Conservation (phyloP, 345 rosid species). For the Microcos paniculata region DNA sequence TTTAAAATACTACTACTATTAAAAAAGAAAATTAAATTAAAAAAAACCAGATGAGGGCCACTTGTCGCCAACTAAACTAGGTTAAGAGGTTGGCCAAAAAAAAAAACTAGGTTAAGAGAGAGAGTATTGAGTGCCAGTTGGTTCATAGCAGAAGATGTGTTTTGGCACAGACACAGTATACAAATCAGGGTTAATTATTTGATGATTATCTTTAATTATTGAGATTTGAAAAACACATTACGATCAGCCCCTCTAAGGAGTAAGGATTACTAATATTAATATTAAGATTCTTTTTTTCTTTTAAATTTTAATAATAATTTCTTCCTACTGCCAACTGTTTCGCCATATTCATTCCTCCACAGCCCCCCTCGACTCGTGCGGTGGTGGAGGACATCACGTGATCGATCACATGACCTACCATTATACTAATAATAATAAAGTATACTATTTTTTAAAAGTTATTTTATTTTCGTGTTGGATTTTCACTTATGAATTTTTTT, state of each 20-base stretch:
- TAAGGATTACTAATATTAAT: too few species aligned
- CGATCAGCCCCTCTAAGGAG: slow-evolving; percentile 11
- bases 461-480: too few species aligned
- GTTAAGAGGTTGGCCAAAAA: neutral
- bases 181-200: slow-evolving; percentile 11
- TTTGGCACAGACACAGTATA: neutral
- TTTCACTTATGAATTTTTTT: too few species aligned
- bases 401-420: neutral
- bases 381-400: neutral
- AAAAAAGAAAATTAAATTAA: neutral
- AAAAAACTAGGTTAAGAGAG: neutral
- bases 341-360: neutral
- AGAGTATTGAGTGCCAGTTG: slow-evolving; percentile 9
- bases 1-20: too few species aligned
- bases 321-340: neutral
- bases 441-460: too few species aligned
- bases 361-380: neutral
- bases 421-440: too few species aligned
- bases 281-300: neutral
- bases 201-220: slow-evolving; percentile 18
- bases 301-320: neutral
- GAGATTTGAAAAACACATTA: slow-evolving; percentile 23
- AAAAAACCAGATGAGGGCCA: neutral
- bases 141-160: neutral
- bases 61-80: slow-evolving; percentile 6